Percentiles rank a stretch among this genome's conserved stretches.
Evolutionary conservation across 352 stramenopile genomes (phyloP).

Genomic region (Phytophthora cactorum): DNA sequence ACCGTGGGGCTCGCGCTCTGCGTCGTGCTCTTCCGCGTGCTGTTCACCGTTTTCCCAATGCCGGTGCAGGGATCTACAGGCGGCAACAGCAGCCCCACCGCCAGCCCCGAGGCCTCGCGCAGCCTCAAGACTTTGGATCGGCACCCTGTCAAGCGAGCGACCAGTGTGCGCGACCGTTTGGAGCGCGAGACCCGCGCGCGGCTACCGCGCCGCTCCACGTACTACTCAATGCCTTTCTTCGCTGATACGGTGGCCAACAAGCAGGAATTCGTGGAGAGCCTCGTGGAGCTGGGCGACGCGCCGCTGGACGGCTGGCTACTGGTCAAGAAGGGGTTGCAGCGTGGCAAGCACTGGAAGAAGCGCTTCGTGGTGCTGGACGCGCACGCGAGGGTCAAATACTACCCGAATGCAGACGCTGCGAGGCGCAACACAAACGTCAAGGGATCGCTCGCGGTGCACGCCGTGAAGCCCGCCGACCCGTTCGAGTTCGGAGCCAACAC

Average conservation of each 20-base stretch:
- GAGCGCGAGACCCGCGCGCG: slow-evolving; percentile 64
- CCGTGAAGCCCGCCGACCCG: slow-evolving; percentile 73
- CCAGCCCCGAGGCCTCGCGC: slow-evolving; percentile 11
- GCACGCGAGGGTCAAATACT: slow-evolving; percentile 83
- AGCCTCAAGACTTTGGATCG: slow-evolving; percentile 17
- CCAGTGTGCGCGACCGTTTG: slow-evolving; percentile 66
- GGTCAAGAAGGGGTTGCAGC: slow-evolving; percentile 77
- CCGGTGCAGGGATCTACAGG: background rate
- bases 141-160: slow-evolving; percentile 30
- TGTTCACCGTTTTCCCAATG: slow-evolving; percentile 59
- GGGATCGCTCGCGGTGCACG: slow-evolving; percentile 73
- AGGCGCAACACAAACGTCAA: slow-evolving; percentile 83
- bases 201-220: slow-evolving; percentile 67
- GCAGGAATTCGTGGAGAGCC: slow-evolving; percentile 72
- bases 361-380: slow-evolving; percentile 78
- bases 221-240: slow-evolving; percentile 84
- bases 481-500: slow-evolving; percentile 81
- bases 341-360: slow-evolving; percentile 87
- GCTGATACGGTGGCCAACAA: slow-evolving; percentile 77
- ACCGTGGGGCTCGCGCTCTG: slow-evolving; percentile 66
- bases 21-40: slow-evolving; percentile 68
- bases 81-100: background rate
- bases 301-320: slow-evolving; percentile 78
- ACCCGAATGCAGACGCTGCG: slow-evolving; percentile 77
- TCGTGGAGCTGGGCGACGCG: slow-evolving; percentile 74